Percentiles rank a stretch among this genome's conserved stretches.
phyloP scores from a whole-genome alignment of 31 red algal species.

The Bonnemaisonia californica region DNA sequence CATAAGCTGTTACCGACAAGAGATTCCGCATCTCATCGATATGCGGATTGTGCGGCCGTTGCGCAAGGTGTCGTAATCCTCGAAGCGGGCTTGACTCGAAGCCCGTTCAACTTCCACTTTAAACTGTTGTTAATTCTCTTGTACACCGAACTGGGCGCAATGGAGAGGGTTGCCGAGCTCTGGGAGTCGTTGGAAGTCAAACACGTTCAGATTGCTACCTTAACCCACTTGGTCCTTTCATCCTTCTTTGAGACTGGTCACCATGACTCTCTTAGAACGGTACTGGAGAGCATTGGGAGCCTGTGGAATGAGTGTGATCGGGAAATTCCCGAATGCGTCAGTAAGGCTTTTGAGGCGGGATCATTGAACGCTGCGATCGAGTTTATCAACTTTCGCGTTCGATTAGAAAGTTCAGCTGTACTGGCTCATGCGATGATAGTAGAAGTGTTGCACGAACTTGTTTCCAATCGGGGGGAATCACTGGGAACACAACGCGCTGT shows the following conservation, averaged over 20 bases:
- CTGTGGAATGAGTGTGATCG: slow-evolving; percentile 61
- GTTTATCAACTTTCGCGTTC: slow-evolving; percentile 53
- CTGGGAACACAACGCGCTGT: slow-evolving; percentile 21
- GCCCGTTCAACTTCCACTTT: slow-evolving; percentile 63
- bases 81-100: slow-evolving; percentile 45
- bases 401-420: slow-evolving; percentile 38
- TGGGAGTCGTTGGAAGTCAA: slow-evolving; percentile 66
- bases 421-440: slow-evolving; percentile 22
- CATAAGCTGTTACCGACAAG: slow-evolving; percentile 43
- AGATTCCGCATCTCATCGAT: slow-evolving; percentile 19
- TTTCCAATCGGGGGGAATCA: slow-evolving; percentile 27
- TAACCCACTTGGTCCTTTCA: slow-evolving; percentile 46
- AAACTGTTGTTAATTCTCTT: slow-evolving; percentile 62
- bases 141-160: slow-evolving; percentile 49
- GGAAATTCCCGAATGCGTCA: slow-evolving; percentile 48
- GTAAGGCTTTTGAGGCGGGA: slow-evolving; percentile 40
- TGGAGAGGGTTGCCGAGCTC: slow-evolving; percentile 34
- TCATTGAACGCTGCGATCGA: slow-evolving; percentile 46
- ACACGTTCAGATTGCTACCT: slow-evolving; percentile 53
- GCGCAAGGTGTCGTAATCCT: slow-evolving; percentile 32
- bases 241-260: slow-evolving; percentile 58
- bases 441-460: slow-evolving; percentile 33
- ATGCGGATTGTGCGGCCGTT: slow-evolving; percentile 36
- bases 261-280: slow-evolving; percentile 17
- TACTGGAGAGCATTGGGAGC: slow-evolving; percentile 34